Evolutionary conservation across 73 alveolate species (phyloP), one percentile per base, ranked within the genome.

Genomic region (Paramecium pentaurelia): DNA sequence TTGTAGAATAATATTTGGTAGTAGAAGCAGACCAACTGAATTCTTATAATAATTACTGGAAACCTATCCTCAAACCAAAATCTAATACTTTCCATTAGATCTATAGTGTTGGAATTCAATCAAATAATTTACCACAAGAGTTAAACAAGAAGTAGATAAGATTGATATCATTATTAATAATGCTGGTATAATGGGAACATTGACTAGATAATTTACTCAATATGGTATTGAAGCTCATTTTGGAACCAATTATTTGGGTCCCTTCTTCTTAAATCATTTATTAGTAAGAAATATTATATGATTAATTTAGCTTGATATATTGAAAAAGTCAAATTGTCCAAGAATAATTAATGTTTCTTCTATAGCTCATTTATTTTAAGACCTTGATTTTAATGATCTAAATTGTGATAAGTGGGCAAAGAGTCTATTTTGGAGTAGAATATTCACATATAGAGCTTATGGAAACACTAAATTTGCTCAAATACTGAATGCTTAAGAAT

Each of bases 331-430:
- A 12, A 42, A 59, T 60, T 36, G 30, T 4, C 86, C 86, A n/a
- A 87, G 93, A 44, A 77, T 87, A 37, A 87, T 87, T 12, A 87
- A 87, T 87, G 89, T 87, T 9, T 28, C 89, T 37, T 87, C 93
- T 3, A 32, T 87, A 4, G 88, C 93, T 37, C 93, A 87, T 22
- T 22, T 64, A 36, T 44, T 42, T 68, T 37, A 59, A 8, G 20
- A 22, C 36, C 51, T 87, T 22, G 49, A 64, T 38, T 60, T 87
- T 60, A 25, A 59, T n/a, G 93, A 87, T 40, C 6, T 64, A 32
- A 73, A 87, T 87, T 60, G 40, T 36, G 42, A 49, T 0, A 87
- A 32, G 5, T 64, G 88, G 60, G 22, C 32, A 2, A 42, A 87
- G 16, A 64, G 86, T 70, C 37, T 45, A 9, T 45, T 75, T 2